These are phyloP conservation scores for Mucor lusitanicus DNA, from an alignment of 371 early-diverging fungal genomes.

Conservation along the genomic window DNA sequence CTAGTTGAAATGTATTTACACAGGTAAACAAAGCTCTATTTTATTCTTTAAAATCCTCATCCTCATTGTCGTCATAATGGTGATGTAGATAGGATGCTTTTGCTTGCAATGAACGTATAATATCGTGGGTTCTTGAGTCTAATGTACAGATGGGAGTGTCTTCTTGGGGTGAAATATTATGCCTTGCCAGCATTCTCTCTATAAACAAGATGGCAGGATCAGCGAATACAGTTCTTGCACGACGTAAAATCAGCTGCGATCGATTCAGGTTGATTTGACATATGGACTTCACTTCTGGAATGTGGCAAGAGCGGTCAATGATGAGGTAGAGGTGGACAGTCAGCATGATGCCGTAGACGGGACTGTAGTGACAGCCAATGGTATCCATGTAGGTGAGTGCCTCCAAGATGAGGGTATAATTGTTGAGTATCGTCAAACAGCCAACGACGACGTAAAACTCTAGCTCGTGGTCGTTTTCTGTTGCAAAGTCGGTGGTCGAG, in stretches of 20 bases:
- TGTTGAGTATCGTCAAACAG: constrained; percentile 23
- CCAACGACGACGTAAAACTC: constrained; percentile 31
- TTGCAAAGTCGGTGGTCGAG: neutral
- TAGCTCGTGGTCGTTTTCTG: constrained; percentile 14
- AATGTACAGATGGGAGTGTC: constrained; percentile 18
- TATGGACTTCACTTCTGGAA: constrained; percentile 22
- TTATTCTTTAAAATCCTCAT: neutral
- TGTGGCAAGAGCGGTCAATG: constrained; percentile 17
- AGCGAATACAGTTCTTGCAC: constrained; percentile 19
- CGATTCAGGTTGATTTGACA: constrained; percentile 41
- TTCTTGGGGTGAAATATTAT: constrained; percentile 8
- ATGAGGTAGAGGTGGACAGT: constrained; percentile 32
- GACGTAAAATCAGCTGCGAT: constrained; percentile 28
- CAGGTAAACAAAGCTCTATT: neutral
- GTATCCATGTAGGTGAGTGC: constrained; percentile 28
- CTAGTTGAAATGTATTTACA: neutral
- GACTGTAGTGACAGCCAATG: constrained; percentile 41
- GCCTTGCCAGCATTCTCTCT: constrained; percentile 26
- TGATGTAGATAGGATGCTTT: constrained; percentile 11
- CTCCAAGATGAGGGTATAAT: constrained; percentile 42
- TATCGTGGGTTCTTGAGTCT: constrained; percentile 1
- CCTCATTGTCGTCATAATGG: neutral
- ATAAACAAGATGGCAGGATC: constrained; percentile 33
- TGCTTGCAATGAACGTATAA: constrained; percentile 14
- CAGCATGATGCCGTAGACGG: constrained; percentile 33